Conservation (phyloP, 192 early-diverging fungal genomes). For the Cetraspora pellucida region DNA sequence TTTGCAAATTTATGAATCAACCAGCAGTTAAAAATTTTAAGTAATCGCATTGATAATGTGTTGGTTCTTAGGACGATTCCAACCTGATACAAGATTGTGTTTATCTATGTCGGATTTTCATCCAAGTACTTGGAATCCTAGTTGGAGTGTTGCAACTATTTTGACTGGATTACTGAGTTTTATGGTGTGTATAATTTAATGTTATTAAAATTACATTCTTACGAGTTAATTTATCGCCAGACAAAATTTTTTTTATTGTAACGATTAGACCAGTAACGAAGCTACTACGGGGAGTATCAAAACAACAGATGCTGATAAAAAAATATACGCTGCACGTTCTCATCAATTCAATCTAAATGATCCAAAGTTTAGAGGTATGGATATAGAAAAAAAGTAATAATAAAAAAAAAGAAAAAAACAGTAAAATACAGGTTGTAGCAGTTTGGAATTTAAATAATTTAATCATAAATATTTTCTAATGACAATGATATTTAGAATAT, state of each 20-base stretch:
- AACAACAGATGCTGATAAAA: slow-evolving; percentile 78
- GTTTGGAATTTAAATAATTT: too few species aligned
- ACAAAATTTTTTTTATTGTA: slow-evolving; percentile 9
- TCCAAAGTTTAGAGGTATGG: slow-evolving; percentile 71
- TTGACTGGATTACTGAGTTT: slow-evolving; percentile 94
- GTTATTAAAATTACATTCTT: not conserved
- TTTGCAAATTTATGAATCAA: not conserved
- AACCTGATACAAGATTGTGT: slow-evolving; percentile 89
- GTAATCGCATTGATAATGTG: not conserved
- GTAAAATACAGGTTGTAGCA: too few species aligned
- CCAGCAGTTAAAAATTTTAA: too few species aligned
- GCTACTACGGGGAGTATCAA: slow-evolving; percentile 92
- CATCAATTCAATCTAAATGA: slow-evolving; percentile 79
- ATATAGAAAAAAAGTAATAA: too few species aligned
- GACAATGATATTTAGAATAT: slow-evolving; percentile 51
- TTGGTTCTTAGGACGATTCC: slow-evolving; percentile 77
- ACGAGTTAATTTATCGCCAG: not conserved
- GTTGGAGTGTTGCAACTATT: slow-evolving; percentile 97
- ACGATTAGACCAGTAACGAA: slow-evolving; percentile 72
- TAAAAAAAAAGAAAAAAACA: too few species aligned
- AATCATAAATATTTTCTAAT: not conserved
- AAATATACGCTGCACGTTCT: slow-evolving; percentile 73
- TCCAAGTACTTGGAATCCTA: slow-evolving; percentile 92
- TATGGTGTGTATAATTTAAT: slow-evolving; percentile 66
- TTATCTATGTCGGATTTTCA: slow-evolving; percentile 97